phyloP scores from a whole-genome alignment of 2,329 filamentous ascomycete species.

The Neonectria coccinea region DNA sequence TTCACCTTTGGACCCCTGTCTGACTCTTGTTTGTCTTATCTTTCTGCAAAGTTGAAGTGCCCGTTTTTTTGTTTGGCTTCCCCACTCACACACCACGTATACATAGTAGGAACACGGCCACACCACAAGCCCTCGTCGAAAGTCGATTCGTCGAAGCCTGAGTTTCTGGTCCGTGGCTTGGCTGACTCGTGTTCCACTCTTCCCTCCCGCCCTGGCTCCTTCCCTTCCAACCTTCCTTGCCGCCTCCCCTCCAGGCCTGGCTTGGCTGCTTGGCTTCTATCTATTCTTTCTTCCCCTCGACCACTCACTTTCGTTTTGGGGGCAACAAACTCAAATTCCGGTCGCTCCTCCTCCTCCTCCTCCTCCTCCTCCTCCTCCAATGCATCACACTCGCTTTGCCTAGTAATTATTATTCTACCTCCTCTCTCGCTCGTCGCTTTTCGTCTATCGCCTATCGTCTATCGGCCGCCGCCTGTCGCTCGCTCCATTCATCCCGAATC shows the following conservation, averaged over 20 bases:
- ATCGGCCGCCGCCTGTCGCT: background rate
- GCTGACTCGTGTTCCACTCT: slow-evolving; percentile 36
- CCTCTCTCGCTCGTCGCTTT: background rate
- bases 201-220: slow-evolving; percentile 2
- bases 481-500: slow-evolving; percentile 10
- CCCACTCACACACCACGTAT: slow-evolving; percentile 1
- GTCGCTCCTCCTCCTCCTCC: slow-evolving; percentile 12
- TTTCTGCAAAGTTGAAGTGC: background rate
- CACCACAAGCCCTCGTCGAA: slow-evolving; percentile 1
- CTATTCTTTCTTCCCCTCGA: slow-evolving; percentile 1
- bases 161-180: slow-evolving; percentile 13
- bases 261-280: slow-evolving; percentile 6
- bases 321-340: slow-evolving; percentile 20
- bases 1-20: background rate
- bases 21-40: slow-evolving; percentile 6
- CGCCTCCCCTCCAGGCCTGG: slow-evolving; percentile 8
- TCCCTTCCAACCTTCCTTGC: background rate
- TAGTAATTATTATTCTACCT: background rate
- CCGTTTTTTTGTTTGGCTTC: background rate
- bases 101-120: background rate
- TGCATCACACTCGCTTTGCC: slow-evolving; percentile 12
- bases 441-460: too few relatives aligned
- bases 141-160: slow-evolving; percentile 35
- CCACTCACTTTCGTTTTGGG: slow-evolving; percentile 15
- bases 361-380: background rate